Evolutionary conservation across 2,329 filamentous ascomycete genomes (phyloP), one percentile per base, ranked within the genome.

Genomic region (Cadophora gregata): DNA sequence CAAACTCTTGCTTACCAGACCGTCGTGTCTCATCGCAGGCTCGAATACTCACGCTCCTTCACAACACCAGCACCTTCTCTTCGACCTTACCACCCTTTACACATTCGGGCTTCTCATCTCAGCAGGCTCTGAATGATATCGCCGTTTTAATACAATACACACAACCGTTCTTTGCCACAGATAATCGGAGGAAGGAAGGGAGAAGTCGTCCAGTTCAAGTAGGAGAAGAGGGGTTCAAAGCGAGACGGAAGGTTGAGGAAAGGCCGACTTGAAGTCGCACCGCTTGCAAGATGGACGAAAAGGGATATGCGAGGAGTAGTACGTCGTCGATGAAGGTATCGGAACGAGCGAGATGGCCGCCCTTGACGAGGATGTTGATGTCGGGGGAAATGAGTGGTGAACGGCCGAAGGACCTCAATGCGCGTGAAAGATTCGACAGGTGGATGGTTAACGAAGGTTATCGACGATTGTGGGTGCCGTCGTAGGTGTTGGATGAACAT

Each of bases 401-500:
- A 77, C 86, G 83, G 75, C 88, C 90, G 72, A 88, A 88, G 76
- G 85, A 89, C 65, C 81, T 95, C 73, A 88, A 87, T 27, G 79
- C 86, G 69, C 85, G 86, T 75, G 90, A 95, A 78, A 90, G 86
- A 77, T 90, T 95, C 76, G 90, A 94, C 78, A 84, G 89, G 71
- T 96, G 92, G 92, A 94, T 96, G 92, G 90, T 95, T 69, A 95
- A 95, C 77, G 92, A 95, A 77, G 92, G 92, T 68, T 93, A 93
- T 78, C 85, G 91, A 77, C 84, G 91, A 87, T 84, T 95, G 88
- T 93, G 83, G 65, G 90, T 85, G 64, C 21, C 29, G 33, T 51
- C 42, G 31, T 65, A 62, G 65, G 53, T 61, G n/a, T 63, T 25
- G 14, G 9, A 29, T 50, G 53, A 42, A n/a, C 31, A 62, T 58